Evolutionary conservation across 2,329 filamentous ascomycete species (phyloP), one percentile per base, ranked within the genome.

Genomic region (Diaporthe vaccinii): DNA sequence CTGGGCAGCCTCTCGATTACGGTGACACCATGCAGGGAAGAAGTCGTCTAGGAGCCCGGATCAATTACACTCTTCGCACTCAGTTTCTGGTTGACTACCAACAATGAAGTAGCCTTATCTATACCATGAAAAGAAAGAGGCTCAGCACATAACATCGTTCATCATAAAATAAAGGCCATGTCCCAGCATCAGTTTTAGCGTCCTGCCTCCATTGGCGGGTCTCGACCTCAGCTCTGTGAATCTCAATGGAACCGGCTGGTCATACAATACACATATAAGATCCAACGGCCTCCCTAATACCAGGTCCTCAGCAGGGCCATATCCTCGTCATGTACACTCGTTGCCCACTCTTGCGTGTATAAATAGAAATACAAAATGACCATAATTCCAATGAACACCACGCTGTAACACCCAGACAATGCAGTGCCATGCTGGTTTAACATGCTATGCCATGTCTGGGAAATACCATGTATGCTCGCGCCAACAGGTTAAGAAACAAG

Each of bases 391-490:
- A 28, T 8, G 8, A 49, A 41, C 2, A 22, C 22, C 46, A 51
- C 31, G 36, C 25, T 36, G 22, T 49, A 51, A 61, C 57, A 25
- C 46, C 31, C 22, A 62, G 46, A 53, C 70, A 53, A 73, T 41
- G 49, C 49, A 65, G 22, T 49, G 31, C 28, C 46, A 55, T 65
- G 70, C 58, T 51, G 46, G 49, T 65, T 15, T 73, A 51, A 51
- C 49, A 55, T 72, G 44, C 70, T 51, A 51, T 31, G 65, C 49
- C 49, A 55, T 69, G 49, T 55, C 65, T 53, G 46, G 46, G 65
- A 41, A 55, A 69, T 41, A 31, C 17, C 14, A 69, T 69, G 49
- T n/a, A 55, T 41, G 34, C 34, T 69, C 34, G 49, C 51, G 2
- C n/a, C 14, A 41, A 41, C 10, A 55, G 15, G 17, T 28, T 28